Conservation (phyloP, 2,329 filamentous ascomycete genomes). For the Phialemoniopsis sp. region DNA sequence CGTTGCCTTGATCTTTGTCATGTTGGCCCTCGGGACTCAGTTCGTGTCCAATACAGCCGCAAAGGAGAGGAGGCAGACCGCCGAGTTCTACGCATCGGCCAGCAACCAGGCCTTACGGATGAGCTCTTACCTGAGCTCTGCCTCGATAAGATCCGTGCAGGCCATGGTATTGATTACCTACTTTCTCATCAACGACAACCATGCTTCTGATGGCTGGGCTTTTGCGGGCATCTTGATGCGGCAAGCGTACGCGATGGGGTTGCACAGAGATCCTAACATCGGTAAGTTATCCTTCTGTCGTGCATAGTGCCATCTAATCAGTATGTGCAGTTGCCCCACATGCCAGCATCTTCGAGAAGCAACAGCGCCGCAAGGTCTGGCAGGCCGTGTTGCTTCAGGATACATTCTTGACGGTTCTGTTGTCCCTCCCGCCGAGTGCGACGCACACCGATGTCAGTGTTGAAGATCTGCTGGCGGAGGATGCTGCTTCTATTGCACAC, state of each 20-base stretch:
- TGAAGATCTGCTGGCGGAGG: conserved; percentile 62
- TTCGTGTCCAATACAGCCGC: conserved; percentile 60
- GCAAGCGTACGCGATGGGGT: conserved; percentile 76
- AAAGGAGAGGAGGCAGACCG: conserved; percentile 66
- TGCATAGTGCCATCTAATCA: neutral
- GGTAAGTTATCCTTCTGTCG: conserved; percentile 30
- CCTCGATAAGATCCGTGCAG: conserved; percentile 69
- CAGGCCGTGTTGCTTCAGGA: conserved; percentile 78
- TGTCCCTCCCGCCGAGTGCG: conserved; percentile 72
- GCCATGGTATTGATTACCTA: conserved; percentile 81
- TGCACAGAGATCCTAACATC: conserved; percentile 76
- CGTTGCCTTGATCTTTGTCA: conserved; percentile 69
- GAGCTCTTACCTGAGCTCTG: conserved; percentile 72
- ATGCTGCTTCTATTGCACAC: conserved; percentile 51
- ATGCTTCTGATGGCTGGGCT: conserved; percentile 77
- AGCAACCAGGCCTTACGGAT: conserved; percentile 74
- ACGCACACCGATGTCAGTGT: conserved; percentile 78
- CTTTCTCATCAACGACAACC: conserved; percentile 83
- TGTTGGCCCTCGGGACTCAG: conserved; percentile 75
- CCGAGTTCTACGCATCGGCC: conserved; percentile 78
- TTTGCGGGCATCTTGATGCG: conserved; percentile 75
- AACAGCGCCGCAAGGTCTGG: conserved; percentile 76
- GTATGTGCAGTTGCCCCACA: conserved; percentile 52
- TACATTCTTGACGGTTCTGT: conserved; percentile 73
- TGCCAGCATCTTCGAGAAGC: conserved; percentile 67